phyloP scores from a whole-genome alignment of 306 rosid genomes.

The Cicer arietinum region DNA sequence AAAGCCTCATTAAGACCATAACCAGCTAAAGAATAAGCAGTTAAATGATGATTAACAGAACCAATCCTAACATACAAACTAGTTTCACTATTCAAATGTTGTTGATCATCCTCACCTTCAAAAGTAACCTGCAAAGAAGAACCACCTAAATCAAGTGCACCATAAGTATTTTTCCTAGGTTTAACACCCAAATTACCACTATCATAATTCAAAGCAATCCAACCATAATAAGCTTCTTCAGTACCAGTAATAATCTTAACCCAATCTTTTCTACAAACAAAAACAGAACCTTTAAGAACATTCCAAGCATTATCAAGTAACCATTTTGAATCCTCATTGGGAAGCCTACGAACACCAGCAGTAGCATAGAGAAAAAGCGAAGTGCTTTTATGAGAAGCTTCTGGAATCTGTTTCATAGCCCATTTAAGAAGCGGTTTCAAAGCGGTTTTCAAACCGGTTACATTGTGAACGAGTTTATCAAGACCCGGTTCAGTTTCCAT shows the following conservation, averaged over 20 bases:
- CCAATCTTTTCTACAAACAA: constrained; percentile 69
- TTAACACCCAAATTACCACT: constrained; percentile 61
- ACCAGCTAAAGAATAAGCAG: constrained; percentile 83
- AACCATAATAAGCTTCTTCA: constrained; percentile 94
- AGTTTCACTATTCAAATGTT: constrained; percentile 55
- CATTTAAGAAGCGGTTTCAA: constrained; percentile 75
- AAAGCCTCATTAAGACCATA: constrained; percentile 94
- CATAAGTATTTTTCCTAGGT: constrained; percentile 69
- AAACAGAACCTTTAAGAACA: constrained; percentile 64
- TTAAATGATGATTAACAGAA: constrained; percentile 75
- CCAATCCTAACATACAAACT: constrained; percentile 85
- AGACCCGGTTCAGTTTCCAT: constrained; percentile 98
- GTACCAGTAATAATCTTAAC: constrained; percentile 81
- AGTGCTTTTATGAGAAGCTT: constrained; percentile 59
- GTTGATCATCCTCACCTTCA: constrained; percentile 56
- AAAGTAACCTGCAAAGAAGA: constrained; percentile 94
- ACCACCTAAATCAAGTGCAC: constrained; percentile 95
- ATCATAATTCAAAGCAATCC: constrained; percentile 92
- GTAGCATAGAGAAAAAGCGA: constrained; percentile 84
- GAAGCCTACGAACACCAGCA: constrained; percentile 87
- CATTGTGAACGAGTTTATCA: constrained; percentile 73
- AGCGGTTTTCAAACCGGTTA: constrained; percentile 64
- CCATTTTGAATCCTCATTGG: constrained; percentile 72
- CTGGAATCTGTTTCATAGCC: constrained; percentile 89
- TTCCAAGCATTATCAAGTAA: constrained; percentile 77